Conservation (phyloP, 2,329 filamentous ascomycete genomes). For the Aspergillus arachidicola region DNA sequence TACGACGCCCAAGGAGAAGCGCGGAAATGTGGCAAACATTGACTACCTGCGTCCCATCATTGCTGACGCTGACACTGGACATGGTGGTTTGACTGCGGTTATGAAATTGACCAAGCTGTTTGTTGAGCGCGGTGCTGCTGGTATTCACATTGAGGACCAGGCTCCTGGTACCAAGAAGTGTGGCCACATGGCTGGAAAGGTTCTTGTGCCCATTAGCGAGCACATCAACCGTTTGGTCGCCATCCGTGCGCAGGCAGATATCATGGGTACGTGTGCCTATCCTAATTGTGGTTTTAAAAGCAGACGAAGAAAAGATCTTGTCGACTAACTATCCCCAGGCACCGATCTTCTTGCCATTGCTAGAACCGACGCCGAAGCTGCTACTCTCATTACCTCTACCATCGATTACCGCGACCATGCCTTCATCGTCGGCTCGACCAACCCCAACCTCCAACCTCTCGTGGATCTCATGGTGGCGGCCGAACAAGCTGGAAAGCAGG, state of each 20-base stretch:
- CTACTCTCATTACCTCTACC: conserved; percentile 93
- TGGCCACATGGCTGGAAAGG: conserved; percentile 98
- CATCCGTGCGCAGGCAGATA: conserved; percentile 95
- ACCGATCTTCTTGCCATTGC: conserved; percentile 87
- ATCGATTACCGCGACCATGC: conserved; percentile 94
- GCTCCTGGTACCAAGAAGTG: conserved; percentile 99
- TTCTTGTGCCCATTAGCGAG: conserved; percentile 93
- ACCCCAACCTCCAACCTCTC: conserved; percentile 78
- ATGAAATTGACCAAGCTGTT: conserved; percentile 99
- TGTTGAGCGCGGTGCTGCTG: conserved; percentile 91
- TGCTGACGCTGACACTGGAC: conserved; percentile 95
- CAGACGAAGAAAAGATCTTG: not conserved
- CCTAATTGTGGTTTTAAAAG: not conserved
- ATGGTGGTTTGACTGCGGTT: conserved; percentile 94
- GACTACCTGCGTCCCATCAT: conserved; percentile 97
- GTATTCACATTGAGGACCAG: conserved; percentile 98
- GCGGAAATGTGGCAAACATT: conserved; percentile 73
- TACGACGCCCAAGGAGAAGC: conserved; percentile 71
- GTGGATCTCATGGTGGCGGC: conserved; percentile 89
- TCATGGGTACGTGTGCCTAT: conserved; percentile 71
- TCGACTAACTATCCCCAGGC: conserved; percentile 49
- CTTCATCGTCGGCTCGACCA: conserved; percentile 90
- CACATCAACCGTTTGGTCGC: conserved; percentile 97
- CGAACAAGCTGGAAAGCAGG: conserved; percentile 78
- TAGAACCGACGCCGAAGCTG: conserved; percentile 95